These are phyloP conservation scores for Raphanus hybrid DNA, from an alignment of 441 rosid genomes.

Conservation along the genomic window DNA sequence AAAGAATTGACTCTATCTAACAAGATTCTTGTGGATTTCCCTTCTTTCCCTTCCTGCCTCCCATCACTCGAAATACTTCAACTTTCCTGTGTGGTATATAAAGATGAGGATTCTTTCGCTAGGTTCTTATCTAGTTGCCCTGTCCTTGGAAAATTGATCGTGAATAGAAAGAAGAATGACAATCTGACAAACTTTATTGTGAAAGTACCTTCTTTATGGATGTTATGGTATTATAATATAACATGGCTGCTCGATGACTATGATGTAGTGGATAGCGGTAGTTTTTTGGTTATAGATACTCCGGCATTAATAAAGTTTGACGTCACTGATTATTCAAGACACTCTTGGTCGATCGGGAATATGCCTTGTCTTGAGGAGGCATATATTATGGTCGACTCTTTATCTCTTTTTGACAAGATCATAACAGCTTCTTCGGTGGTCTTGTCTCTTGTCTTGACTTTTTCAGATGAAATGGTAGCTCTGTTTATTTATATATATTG, in stretches of 20 bases:
- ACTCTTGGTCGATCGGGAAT: conserved; percentile 14
- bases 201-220: not conserved
- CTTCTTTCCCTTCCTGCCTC: not conserved
- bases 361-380: not conserved
- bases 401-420: conserved; percentile 1
- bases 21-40: not conserved
- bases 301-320: not conserved
- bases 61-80: not conserved
- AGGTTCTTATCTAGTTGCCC: not conserved
- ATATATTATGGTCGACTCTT: not conserved
- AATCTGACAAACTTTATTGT: not conserved
- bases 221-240: not conserved
- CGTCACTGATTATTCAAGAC: not conserved
- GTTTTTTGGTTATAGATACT: conserved; percentile 13
- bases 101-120: not conserved
- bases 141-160: not conserved
- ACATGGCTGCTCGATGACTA: not conserved
- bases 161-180: not conserved
- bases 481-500: not conserved
- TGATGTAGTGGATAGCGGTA: not conserved
- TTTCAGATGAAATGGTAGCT: conserved; percentile 2
- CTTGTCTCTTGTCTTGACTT: not conserved
- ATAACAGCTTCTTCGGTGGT: not conserved
- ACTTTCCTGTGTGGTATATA: not conserved
- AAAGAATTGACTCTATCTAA: not conserved